phyloP scores from a whole-genome alignment of 106 monocot genomes.

The Iris macrosiphon region DNA sequence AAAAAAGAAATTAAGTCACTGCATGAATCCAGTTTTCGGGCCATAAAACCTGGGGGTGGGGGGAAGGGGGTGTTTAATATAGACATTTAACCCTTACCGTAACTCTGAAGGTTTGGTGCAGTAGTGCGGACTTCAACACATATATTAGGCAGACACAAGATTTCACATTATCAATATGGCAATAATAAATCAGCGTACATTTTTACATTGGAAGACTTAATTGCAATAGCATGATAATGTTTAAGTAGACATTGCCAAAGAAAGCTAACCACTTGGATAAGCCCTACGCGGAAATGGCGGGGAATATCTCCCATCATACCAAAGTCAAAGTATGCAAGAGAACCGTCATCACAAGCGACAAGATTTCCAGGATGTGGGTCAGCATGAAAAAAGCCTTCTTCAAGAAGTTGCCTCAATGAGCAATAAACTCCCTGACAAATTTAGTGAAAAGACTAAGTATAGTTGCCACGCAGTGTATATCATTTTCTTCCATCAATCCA shows the following conservation, averaged over 20 bases:
- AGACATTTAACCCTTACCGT: no score
- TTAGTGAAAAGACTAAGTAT: neutral
- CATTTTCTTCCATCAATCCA: neutral
- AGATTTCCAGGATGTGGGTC: conserved; percentile 99
- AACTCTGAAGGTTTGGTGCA: no score
- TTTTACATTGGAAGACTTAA: no score
- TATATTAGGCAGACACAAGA: no score
- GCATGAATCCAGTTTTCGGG: no score
- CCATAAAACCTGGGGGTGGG: no score
- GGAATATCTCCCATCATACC: conserved; percentile 99
- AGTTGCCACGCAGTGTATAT: neutral
- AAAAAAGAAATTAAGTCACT: no score
- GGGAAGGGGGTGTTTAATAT: no score
- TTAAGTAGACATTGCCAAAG: conserved; percentile 5
- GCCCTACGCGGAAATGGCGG: conserved; percentile 94
- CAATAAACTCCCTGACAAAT: conserved; percentile 77
- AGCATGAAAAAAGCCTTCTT: conserved; percentile 95
- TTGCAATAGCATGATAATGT: no score
- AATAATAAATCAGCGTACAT: no score
- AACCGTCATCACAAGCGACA: conserved; percentile 74
- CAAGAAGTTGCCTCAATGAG: conserved; percentile 86
- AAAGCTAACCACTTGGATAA: conserved; percentile 91
- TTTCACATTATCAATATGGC: no score
- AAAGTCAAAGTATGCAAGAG: conserved; percentile 96
- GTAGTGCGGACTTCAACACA: no score